Evolutionary conservation across 2,329 filamentous ascomycete species (phyloP).

Genomic region (Westerdykella sp.): DNA sequence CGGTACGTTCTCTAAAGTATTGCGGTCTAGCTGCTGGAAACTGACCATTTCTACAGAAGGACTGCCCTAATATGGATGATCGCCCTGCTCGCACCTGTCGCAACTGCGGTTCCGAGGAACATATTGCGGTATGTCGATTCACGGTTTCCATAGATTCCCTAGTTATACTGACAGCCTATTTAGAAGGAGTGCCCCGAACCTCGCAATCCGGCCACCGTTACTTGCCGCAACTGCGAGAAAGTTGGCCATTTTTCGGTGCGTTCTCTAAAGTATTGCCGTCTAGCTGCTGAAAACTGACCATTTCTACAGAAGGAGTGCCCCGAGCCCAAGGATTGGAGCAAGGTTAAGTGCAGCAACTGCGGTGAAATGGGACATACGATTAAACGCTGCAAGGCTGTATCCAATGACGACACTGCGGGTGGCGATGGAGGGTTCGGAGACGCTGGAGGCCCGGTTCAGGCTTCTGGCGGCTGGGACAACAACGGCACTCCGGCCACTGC

Average conservation of each 20-base stretch:
- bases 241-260: constrained; percentile 55
- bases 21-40: no score
- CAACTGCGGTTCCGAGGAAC: constrained; percentile 34
- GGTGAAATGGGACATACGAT: constrained; percentile 31
- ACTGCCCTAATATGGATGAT: constrained; percentile 22
- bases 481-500: neutral
- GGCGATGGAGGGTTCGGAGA: constrained; percentile 3
- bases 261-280: no score
- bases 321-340: constrained; percentile 49
- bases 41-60: no score
- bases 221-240: constrained; percentile 58
- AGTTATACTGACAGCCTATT: no score
- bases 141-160: no score
- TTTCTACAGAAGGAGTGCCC: constrained; percentile 53
- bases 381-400: constrained; percentile 29
- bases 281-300: no score
- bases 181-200: constrained; percentile 35
- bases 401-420: constrained; percentile 15
- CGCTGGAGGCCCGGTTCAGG: constrained; percentile 3
- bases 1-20: no score
- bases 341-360: constrained; percentile 46
- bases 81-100: constrained; percentile 26
- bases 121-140: no score
- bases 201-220: constrained; percentile 34
- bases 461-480: constrained; percentile 4